phyloP scores from a whole-genome alignment of 2,329 filamentous ascomycete species.

The Calonectria leucothoes region DNA sequence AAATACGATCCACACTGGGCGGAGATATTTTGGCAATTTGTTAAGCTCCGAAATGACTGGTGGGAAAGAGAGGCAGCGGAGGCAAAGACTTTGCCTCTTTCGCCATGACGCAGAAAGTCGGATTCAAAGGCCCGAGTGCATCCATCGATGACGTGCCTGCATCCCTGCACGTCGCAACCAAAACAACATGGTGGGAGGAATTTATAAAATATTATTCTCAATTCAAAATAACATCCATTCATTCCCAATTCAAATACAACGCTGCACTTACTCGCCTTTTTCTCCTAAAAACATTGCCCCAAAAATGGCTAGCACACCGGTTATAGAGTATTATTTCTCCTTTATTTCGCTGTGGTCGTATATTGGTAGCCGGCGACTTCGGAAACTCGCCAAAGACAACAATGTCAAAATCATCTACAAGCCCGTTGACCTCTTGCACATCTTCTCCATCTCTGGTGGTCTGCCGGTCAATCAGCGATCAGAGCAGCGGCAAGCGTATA shows the following conservation, averaged over 20 bases:
- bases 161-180: background rate
- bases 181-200: background rate
- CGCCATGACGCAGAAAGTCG: background rate
- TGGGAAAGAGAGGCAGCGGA: background rate
- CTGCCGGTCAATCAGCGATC: background rate
- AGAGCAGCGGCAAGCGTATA: background rate
- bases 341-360: background rate
- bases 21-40: constrained; percentile 27
- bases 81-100: background rate
- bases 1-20: constrained; percentile 55
- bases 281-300: background rate
- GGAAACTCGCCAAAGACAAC: background rate
- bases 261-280: background rate
- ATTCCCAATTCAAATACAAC: background rate
- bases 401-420: background rate
- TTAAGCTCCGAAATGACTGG: background rate
- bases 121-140: background rate
- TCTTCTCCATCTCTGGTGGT: background rate
- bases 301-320: background rate
- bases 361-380: background rate
- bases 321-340: background rate
- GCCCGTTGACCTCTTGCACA: background rate
- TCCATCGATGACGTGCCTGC: background rate
- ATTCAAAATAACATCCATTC: background rate
- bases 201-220: background rate